phyloP scores from a whole-genome alignment of 495 filamentous ascomycete species.

The Penicillium goetzii region DNA sequence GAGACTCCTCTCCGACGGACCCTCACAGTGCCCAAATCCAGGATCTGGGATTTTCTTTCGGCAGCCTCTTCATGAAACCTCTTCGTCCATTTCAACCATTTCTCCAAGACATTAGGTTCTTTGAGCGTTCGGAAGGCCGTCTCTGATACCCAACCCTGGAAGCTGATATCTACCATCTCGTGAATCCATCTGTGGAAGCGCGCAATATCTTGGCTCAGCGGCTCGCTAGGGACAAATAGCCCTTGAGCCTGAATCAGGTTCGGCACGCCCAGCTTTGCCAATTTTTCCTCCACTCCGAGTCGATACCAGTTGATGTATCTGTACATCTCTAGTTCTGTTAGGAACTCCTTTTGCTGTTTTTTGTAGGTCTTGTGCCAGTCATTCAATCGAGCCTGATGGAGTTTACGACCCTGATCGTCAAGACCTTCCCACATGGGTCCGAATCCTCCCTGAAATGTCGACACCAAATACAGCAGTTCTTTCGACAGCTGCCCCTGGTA shows the following conservation, averaged over 20 bases:
- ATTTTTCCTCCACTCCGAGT: constrained; percentile 26
- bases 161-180: background rate
- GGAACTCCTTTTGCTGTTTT: constrained; percentile 11
- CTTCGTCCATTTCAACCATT: background rate
- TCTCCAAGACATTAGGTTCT: background rate
- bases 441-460: constrained; percentile 7
- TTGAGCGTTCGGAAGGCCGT: background rate
- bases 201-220: constrained; percentile 27
- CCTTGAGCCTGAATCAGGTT: constrained; percentile 24
- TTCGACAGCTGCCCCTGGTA: background rate
- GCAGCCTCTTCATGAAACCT: background rate
- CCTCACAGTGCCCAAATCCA: constrained; percentile 1
- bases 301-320: constrained; percentile 33
- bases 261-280: constrained; percentile 21
- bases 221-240: constrained; percentile 24
- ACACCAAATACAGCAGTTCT: constrained; percentile 23
- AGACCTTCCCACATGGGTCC: constrained; percentile 28
- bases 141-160: background rate
- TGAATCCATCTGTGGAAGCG: constrained; percentile 27
- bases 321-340: constrained; percentile 5
- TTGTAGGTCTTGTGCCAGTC: background rate
- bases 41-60: constrained; percentile 6
- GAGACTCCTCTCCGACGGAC: background rate
- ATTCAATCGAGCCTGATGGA: background rate
- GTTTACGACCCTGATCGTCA: background rate